These are phyloP conservation scores for Balamuthia mandrillaris DNA, from an alignment of 208 protist species.

Conservation along the genomic window DNA sequence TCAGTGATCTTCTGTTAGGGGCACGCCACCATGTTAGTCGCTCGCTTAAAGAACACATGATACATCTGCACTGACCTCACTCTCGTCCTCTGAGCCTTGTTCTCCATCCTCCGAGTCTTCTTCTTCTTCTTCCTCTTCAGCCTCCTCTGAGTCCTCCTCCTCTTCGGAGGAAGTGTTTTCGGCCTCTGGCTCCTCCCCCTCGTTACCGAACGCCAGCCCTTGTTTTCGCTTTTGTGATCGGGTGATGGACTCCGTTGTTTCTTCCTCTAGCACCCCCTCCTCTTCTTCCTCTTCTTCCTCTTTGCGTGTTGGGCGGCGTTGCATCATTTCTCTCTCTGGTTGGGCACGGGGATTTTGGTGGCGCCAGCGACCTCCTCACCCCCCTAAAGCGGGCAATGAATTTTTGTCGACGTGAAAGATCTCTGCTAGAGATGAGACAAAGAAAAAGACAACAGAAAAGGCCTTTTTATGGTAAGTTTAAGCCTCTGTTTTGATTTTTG, in stretches of 20 bases:
- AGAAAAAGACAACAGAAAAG: too few relatives aligned
- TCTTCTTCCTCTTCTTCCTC: background rate
- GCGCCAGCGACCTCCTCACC: background rate
- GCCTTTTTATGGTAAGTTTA: too few relatives aligned
- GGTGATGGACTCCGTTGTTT: background rate
- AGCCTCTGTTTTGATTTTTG: too few relatives aligned
- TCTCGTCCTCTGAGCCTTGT: background rate
- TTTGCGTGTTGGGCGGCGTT: too few relatives aligned
- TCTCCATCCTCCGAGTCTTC: background rate
- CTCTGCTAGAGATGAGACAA: too few relatives aligned
- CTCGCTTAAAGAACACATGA: background rate
- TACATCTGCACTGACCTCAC: background rate
- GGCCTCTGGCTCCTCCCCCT: background rate
- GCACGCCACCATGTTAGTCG: background rate
- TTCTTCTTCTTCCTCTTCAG: background rate
- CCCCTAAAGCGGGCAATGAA: background rate
- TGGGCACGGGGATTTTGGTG: background rate
- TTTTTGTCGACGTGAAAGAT: too few relatives aligned
- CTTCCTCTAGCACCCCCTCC: background rate
- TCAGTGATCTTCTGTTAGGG: background rate
- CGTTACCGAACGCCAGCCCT: background rate
- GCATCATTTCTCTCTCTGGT: too few relatives aligned
- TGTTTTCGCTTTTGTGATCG: background rate
- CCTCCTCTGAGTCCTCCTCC: background rate
- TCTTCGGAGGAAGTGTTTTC: background rate